phyloP scores from a whole-genome alignment of 108 stramenopile genomes.

The Parmales sp. region DNA sequence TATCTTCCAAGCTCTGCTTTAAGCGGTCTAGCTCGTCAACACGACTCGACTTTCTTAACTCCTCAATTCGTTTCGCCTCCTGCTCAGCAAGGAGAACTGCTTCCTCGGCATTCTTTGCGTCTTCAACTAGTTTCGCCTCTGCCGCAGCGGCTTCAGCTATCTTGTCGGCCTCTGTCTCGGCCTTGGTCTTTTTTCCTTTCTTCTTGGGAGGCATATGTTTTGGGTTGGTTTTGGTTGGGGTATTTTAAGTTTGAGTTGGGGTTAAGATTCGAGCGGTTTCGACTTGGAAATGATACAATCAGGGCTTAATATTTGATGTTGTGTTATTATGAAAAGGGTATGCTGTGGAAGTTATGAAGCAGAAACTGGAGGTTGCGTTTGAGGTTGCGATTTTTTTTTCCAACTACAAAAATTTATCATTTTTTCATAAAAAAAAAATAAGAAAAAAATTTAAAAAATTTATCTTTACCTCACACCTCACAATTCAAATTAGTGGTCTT shows the following conservation, averaged over 20 bases:
- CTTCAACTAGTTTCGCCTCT: neutral
- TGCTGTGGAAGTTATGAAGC: neutral
- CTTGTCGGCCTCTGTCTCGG: constrained; percentile 5
- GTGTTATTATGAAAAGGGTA: neutral
- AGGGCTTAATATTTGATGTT: neutral
- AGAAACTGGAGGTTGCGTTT: neutral
- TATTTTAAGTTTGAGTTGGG: neutral
- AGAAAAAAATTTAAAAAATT: no score
- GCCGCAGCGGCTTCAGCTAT: neutral
- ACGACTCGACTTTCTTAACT: neutral
- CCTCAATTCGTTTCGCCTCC: neutral
- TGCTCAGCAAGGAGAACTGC: neutral
- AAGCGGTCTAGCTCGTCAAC: neutral
- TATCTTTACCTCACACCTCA: no score
- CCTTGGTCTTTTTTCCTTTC: constrained; percentile 7
- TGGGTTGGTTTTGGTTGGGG: neutral
- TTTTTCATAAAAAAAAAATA: no score
- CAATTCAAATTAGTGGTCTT: no score
- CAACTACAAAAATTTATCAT: no score
- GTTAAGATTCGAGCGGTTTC: neutral
- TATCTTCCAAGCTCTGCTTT: neutral
- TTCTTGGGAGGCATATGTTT: constrained; percentile 6
- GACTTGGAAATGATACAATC: neutral
- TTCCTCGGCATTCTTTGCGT: neutral
- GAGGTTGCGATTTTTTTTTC: constrained; percentile 10